Conservation (phyloP, 169 alveolate genomes). For the Miamiensis avidus region DNA sequence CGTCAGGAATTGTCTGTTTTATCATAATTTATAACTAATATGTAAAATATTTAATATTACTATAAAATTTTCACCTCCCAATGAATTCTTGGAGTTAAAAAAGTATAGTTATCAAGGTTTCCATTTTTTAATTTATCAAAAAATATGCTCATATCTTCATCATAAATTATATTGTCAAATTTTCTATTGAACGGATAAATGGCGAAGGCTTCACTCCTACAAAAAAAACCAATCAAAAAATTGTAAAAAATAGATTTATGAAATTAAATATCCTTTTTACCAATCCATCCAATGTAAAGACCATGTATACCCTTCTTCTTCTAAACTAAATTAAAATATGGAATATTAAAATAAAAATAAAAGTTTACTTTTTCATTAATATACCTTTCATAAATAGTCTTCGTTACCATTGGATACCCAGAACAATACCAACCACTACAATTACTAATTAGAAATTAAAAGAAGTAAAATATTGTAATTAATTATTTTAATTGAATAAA, state of each 20-base stretch:
- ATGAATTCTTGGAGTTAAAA: neutral
- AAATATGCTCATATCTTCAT: neutral
- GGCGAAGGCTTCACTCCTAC: neutral
- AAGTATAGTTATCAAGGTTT: conserved; percentile 7
- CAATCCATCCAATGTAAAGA: neutral
- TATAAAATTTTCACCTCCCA: neutral
- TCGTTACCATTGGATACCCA: conserved; percentile 3
- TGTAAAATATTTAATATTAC: neutral
- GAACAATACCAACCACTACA: neutral
- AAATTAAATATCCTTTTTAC: neutral
- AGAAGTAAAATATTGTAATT: neutral
- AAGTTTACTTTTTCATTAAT: no score
- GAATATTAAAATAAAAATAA: no score
- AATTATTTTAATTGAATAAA: neutral
- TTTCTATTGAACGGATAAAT: neutral
- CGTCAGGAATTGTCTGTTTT: neutral
- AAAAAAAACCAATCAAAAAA: no score
- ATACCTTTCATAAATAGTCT: neutral
- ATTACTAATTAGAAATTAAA: neutral
- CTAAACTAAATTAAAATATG: neutral
- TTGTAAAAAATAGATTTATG: no score
- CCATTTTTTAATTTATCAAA: neutral
- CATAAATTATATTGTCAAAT: neutral
- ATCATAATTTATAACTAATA: no score
- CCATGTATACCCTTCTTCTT: neutral